Base-by-base conservation (phyloP, 257 asterid genomes). In the Solanum rostratum region DNA sequence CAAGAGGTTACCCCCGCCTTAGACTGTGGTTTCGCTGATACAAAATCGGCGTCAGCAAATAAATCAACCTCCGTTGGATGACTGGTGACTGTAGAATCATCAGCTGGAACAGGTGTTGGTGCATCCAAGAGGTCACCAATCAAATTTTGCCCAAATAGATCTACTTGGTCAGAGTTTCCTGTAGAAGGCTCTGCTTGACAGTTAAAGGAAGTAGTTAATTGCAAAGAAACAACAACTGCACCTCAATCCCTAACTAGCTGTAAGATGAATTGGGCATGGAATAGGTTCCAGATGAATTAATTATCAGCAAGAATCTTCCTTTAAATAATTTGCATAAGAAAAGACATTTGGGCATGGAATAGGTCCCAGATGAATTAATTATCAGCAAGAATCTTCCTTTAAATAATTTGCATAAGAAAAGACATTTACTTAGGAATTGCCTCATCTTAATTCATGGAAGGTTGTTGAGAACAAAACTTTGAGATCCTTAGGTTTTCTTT, bases 21-120 rank as follows among this genome's bases (percentile, higher is more conserved):
- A 19, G 89, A 83, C 45, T 70, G 87, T 18, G 94, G 84, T 54
- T 93, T 66, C 82, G 97, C 98, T 60, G 98, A 94, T 41, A 93
- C 98, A 88, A 95, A 95, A 90, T 70, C 85, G 59, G 97, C 94
- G 84, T 92, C 95, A 19, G 98, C 97, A 90, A 96, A 96, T 88
- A 96, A 93, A 91, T 94, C 99, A 84, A 94, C 94, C 79, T 93
- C 97, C 15, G 94, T 74, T 11, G 88, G 74, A 87, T 87, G 91
- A 84, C 84, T 85, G 83, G 88, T 87, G 66, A 90, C 80, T 85
- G 86, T 74, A 62, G 92, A 71, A 84, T 86, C 89, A 70, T 89
- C 92, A 54, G 91, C 65, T 83, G 93, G 84, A 84, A 80, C 88
- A 50, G 94, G 76, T 60, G 84, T 76, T 80, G 97, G 92, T 41